phyloP scores from a whole-genome alignment of 371 early-diverging fungal genomes.

The Mortierella sp. region DNA sequence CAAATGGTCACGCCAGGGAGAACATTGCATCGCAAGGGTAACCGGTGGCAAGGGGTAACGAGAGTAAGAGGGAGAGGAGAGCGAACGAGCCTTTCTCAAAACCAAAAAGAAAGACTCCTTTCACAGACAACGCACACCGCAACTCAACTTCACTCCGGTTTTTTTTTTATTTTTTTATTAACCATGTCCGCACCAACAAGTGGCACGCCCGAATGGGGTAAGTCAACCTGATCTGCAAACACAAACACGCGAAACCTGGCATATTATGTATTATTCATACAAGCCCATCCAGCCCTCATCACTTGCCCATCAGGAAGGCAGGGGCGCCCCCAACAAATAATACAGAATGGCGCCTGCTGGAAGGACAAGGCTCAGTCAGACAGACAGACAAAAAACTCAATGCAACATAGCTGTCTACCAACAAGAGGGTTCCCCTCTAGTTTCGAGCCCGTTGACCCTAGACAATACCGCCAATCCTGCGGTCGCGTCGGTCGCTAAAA shows the following conservation, averaged over 20 bases:
- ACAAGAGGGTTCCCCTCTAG: constrained; percentile 7
- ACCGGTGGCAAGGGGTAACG: not conserved
- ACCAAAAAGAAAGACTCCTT: not conserved
- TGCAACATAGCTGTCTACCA: not conserved
- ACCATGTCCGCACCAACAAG: constrained; percentile 41
- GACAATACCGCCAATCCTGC: not conserved
- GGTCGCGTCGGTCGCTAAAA: constrained; percentile 13
- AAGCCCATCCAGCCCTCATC: not conserved
- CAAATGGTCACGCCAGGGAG: not conserved
- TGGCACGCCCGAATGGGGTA: constrained; percentile 50
- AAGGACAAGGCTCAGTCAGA: constrained; percentile 1
- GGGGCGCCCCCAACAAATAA: not conserved
- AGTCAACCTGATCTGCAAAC: constrained; percentile 16
- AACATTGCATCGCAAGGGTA: not conserved
- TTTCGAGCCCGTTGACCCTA: constrained; percentile 8
- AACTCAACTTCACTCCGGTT: not conserved
- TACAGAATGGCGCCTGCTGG: not conserved
- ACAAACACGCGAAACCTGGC: not conserved
- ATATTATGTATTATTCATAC: not conserved
- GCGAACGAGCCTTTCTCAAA: not conserved
- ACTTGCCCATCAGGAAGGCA: not conserved
- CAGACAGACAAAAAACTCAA: not conserved
- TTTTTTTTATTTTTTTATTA: not conserved
- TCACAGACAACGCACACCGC: not conserved
- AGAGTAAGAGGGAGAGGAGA: too few relatives aligned